Percentiles rank a stretch among this genome's conserved stretches.
These are phyloP conservation scores for Hansenula lynferdii DNA, from an alignment of 1,139 yeast species.

Conservation along the genomic window DNA sequence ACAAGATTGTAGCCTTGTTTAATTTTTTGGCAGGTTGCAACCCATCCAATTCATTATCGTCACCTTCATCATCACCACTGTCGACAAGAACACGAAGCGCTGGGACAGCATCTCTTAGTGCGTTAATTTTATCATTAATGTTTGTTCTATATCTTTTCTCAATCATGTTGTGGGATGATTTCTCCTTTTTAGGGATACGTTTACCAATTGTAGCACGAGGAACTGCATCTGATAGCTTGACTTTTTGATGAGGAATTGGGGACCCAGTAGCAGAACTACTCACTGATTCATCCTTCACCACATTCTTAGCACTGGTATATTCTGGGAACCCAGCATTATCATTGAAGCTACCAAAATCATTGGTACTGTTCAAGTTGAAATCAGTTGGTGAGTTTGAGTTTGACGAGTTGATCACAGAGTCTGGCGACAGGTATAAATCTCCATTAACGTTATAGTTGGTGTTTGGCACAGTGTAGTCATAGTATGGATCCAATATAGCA, in stretches of 20 bases:
- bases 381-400: slow-evolving; percentile 19
- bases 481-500: slow-evolving; percentile 2
- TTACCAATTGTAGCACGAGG: slow-evolving; percentile 20
- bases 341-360: slow-evolving; percentile 2
- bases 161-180: slow-evolving; percentile 66
- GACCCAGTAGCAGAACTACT: slow-evolving; percentile 10
- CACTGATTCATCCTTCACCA: slow-evolving; percentile 10
- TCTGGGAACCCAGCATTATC: slow-evolving; percentile 3
- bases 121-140: slow-evolving; percentile 62
- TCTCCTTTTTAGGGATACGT: slow-evolving; percentile 38
- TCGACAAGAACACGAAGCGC: slow-evolving; percentile 38
- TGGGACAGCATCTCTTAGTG: slow-evolving; percentile 70
- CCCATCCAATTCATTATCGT: slow-evolving; percentile 59
- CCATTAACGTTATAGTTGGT: neutral
- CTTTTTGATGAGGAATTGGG: slow-evolving; percentile 6
- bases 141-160: slow-evolving; percentile 74
- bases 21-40: slow-evolving; percentile 82
- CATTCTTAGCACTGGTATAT: neutral
- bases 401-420: slow-evolving; percentile 12
- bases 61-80: slow-evolving; percentile 31
- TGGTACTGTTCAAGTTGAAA: slow-evolving; percentile 2
- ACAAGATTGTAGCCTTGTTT: slow-evolving; percentile 83
- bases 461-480: neutral
- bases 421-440: slow-evolving; percentile 15
- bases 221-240: slow-evolving; percentile 17